Conservation (phyloP, 1,139 yeast genomes). For the Pneumocystis oryctolagi region DNA sequence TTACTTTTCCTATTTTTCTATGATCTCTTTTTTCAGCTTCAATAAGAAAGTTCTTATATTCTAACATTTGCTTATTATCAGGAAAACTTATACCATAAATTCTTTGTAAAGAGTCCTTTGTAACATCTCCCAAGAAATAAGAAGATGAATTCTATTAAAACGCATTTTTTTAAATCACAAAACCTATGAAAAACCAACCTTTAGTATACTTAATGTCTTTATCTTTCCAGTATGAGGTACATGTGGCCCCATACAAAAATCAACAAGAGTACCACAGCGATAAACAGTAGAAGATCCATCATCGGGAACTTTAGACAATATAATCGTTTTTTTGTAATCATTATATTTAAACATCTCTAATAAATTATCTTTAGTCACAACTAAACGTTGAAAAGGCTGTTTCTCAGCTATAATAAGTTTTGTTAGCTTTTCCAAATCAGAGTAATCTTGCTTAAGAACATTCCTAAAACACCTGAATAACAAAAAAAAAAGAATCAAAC, state of each 20-base stretch:
- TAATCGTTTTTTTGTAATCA: slow-evolving; percentile 84
- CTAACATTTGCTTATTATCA: slow-evolving; percentile 92
- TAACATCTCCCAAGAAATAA: slow-evolving; percentile 85
- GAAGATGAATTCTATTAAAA: slow-evolving; percentile 59
- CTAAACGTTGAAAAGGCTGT: slow-evolving; percentile 90
- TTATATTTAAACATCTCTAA: slow-evolving; percentile 89
- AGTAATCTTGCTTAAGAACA: slow-evolving; percentile 71
- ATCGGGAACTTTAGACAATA: slow-evolving; percentile 81
- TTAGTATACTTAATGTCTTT: slow-evolving; percentile 84
- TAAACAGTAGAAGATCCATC: slow-evolving; percentile 93
- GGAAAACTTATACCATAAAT: slow-evolving; percentile 98
- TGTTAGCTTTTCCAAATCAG: slow-evolving; percentile 71
- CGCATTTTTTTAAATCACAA: background rate
- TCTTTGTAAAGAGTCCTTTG: slow-evolving; percentile 91
- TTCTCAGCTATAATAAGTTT: slow-evolving; percentile 88
- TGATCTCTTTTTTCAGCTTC: slow-evolving; percentile 98
- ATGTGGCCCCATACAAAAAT: slow-evolving; percentile 96
- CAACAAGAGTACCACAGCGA: slow-evolving; percentile 95
- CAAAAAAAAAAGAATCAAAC: background rate
- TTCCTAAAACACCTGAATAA: slow-evolving; percentile 26
- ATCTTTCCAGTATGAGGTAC: slow-evolving; percentile 95
- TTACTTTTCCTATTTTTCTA: slow-evolving; percentile 66
- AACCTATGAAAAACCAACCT: slow-evolving; percentile 20
- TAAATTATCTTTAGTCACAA: slow-evolving; percentile 78
- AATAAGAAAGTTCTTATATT: slow-evolving; percentile 82